phyloP scores from a whole-genome alignment of 192 early-diverging fungal genomes.

The Dispira parvispora region DNA sequence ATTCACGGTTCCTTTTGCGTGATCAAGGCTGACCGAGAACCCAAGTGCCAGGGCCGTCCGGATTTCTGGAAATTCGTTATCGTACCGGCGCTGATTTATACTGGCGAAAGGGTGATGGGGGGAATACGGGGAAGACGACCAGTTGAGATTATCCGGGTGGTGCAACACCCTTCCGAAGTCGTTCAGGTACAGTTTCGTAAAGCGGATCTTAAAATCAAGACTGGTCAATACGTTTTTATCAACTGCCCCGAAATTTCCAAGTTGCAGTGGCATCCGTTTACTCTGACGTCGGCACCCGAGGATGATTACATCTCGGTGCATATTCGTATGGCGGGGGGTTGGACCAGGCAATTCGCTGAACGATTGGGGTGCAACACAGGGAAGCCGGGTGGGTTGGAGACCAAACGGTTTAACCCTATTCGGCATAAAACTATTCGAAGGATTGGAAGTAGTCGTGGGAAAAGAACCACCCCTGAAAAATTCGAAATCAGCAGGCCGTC shows the following conservation, averaged over 20 bases:
- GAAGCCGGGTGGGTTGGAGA: not conserved
- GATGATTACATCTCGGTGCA: slow-evolving; percentile 58
- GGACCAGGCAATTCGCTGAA: slow-evolving; percentile 48
- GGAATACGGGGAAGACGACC: slow-evolving; percentile 46
- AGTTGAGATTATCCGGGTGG: slow-evolving; percentile 60
- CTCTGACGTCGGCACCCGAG: slow-evolving; percentile 64
- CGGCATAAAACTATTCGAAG: not conserved
- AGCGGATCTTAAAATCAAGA: slow-evolving; percentile 32
- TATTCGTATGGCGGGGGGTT: slow-evolving; percentile 62
- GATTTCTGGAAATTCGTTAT: slow-evolving; percentile 65
- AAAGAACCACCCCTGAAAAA: not conserved
- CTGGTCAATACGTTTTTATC: slow-evolving; percentile 68
- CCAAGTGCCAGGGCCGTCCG: slow-evolving; percentile 38
- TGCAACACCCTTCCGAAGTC: slow-evolving; percentile 70
- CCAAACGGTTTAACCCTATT: slow-evolving; percentile 9
- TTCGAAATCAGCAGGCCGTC: too few species aligned
- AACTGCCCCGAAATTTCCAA: slow-evolving; percentile 51
- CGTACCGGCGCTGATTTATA: slow-evolving; percentile 42
- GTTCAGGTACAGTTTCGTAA: slow-evolving; percentile 68
- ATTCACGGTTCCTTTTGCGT: slow-evolving; percentile 59
- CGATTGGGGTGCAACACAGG: slow-evolving; percentile 31
- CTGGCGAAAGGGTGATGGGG: slow-evolving; percentile 47
- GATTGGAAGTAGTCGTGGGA: not conserved
- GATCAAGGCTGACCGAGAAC: slow-evolving; percentile 33
- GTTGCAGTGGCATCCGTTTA: slow-evolving; percentile 73